phyloP scores from a whole-genome alignment of 306 rosid species.

The Vigna unguiculata region DNA sequence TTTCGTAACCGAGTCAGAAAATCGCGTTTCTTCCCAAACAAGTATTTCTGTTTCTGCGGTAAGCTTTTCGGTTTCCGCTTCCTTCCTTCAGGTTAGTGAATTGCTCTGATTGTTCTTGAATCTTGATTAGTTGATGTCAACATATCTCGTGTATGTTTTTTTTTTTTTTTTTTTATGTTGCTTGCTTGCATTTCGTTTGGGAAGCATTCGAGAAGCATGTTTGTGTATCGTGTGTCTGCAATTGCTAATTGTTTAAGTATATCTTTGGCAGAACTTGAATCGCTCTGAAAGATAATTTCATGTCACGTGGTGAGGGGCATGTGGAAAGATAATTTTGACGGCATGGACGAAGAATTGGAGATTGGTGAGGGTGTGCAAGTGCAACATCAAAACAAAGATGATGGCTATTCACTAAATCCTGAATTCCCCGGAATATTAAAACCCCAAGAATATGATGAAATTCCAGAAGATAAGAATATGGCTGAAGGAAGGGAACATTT shows the following conservation, averaged over 20 bases:
- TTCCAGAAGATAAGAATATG: slow-evolving; percentile 49
- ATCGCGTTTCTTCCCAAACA: neutral
- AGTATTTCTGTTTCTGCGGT: neutral
- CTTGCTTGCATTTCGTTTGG: neutral
- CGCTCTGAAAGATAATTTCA: neutral
- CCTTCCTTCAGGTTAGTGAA: neutral
- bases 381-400: slow-evolving; percentile 56
- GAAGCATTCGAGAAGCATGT: neutral
- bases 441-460: slow-evolving; percentile 51
- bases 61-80: neutral
- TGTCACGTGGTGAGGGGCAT: slow-evolving; percentile 10
- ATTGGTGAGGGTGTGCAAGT: slow-evolving; percentile 52
- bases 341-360: slow-evolving; percentile 64
- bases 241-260: slow-evolving; percentile 1
- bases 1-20: neutral
- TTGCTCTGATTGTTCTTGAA: neutral
- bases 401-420: slow-evolving; percentile 49
- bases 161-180: neutral
- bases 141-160: neutral
- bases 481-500: slow-evolving; percentile 45
- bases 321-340: slow-evolving; percentile 43
- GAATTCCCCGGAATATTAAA: slow-evolving; percentile 51
- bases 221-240: neutral
- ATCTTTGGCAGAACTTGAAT: neutral
- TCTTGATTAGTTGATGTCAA: neutral